Evolutionary conservation across 768 basidiomycete genomes (phyloP).

Genomic region (Leccinum fibrillosum): DNA sequence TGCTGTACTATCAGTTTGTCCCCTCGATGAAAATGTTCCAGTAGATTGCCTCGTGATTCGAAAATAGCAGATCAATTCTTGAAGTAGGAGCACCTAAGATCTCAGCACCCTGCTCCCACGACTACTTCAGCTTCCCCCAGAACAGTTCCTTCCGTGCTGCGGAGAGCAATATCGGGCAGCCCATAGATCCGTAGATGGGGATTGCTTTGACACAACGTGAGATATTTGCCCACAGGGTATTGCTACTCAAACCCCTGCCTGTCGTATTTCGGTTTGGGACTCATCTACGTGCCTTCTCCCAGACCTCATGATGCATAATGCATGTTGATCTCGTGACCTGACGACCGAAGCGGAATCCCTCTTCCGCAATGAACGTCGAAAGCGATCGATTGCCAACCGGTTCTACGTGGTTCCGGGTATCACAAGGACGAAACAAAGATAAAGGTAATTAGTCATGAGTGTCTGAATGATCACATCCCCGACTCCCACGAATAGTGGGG

Average conservation of each 20-base stretch:
- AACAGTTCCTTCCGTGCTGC: not conserved
- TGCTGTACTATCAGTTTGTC: conserved; percentile 27
- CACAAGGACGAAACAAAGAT: not conserved
- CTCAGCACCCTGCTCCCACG: conserved; percentile 3
- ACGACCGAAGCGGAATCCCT: not conserved
- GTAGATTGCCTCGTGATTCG: conserved; percentile 31
- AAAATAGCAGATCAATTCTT: conserved; percentile 22
- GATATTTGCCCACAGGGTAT: not conserved
- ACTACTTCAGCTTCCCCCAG: not conserved
- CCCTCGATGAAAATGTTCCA: conserved; percentile 34
- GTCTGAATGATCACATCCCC: not conserved
- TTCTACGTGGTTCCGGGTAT: not conserved
- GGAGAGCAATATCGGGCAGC: not conserved
- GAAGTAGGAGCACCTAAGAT: conserved; percentile 14
- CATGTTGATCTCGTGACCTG: conserved; percentile 1
- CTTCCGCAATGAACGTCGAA: not conserved
- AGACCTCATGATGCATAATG: not conserved
- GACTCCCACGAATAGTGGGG: too few species aligned
- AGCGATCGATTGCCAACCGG: not conserved
- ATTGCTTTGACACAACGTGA: not conserved
- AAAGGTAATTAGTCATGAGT: not conserved
- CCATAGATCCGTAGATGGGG: conserved; percentile 6
- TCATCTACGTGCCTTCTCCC: not conserved
- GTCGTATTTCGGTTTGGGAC: conserved; percentile 7
- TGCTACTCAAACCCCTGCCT: conserved; percentile 5